phyloP scores from a whole-genome alignment of 192 early-diverging fungal genomes.

The Ramicandelaber brevisporus region DNA sequence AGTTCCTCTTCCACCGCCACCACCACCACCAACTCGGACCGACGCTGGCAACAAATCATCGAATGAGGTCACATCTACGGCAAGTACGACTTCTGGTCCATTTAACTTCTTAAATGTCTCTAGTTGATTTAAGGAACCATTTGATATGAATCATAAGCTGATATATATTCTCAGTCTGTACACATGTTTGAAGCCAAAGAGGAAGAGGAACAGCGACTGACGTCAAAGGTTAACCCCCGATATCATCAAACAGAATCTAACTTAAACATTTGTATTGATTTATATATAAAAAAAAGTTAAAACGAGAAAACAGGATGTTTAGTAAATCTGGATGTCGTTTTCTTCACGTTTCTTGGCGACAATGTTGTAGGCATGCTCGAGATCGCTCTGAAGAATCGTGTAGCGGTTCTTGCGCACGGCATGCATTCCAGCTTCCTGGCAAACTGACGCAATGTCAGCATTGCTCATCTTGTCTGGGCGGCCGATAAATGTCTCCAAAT shows the following conservation, averaged over 20 bases:
- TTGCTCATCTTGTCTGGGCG: constrained; percentile 90
- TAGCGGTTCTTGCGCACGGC: constrained; percentile 96
- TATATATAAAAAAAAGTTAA: constrained; percentile 1
- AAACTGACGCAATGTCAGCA: constrained; percentile 94
- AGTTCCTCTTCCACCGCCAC: too few relatives aligned
- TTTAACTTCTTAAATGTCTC: neutral
- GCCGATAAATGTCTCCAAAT: constrained; percentile 92
- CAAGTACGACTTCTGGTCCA: neutral
- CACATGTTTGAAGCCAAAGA: too few relatives aligned
- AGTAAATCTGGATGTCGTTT: constrained; percentile 89
- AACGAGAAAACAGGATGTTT: constrained; percentile 17
- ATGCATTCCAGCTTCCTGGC: constrained; percentile 95
- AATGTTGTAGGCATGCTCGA: constrained; percentile 89
- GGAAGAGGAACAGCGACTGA: too few relatives aligned
- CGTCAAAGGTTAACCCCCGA: too few relatives aligned
- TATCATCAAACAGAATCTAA: neutral
- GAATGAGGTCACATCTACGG: too few relatives aligned
- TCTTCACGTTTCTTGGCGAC: constrained; percentile 94
- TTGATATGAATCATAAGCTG: too few relatives aligned
- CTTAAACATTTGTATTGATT: neutral
- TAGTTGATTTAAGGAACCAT: neutral
- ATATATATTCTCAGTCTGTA: too few relatives aligned
- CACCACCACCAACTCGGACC: too few relatives aligned
- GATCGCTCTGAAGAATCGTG: constrained; percentile 77
- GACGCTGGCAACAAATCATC: too few relatives aligned